Percentiles rank a stretch among this genome's conserved stretches.
phyloP scores from a whole-genome alignment of 2,329 filamentous ascomycete genomes.

The Colletotrichum endophyticum region DNA sequence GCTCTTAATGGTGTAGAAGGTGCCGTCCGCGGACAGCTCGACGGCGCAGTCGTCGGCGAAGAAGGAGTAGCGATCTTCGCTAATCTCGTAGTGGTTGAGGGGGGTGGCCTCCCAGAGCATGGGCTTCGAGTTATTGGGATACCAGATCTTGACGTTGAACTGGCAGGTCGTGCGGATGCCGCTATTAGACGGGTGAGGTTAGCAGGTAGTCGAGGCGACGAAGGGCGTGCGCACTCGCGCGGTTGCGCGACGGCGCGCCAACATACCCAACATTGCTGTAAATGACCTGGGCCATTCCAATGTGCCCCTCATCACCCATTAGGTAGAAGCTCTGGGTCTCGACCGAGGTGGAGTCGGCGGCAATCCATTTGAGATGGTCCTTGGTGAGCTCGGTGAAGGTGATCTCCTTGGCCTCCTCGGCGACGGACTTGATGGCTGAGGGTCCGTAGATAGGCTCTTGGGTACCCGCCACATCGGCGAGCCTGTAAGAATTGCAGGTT shows the following conservation, averaged over 20 bases:
- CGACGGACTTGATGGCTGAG: constrained; percentile 83
- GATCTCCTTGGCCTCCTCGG: constrained; percentile 76
- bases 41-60: constrained; percentile 86
- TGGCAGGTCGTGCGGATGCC: constrained; percentile 90
- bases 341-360: constrained; percentile 83
- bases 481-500: constrained; percentile 42
- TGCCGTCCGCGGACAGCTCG: constrained; percentile 85
- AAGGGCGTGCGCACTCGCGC: neutral
- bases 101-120: constrained; percentile 85
- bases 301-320: constrained; percentile 75
- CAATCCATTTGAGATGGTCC: constrained; percentile 82
- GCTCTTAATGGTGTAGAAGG: constrained; percentile 87
- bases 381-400: constrained; percentile 82
- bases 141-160: constrained; percentile 94
- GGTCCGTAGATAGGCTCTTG: constrained; percentile 96
- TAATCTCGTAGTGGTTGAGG: constrained; percentile 81
- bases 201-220: neutral
- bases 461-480: constrained; percentile 87
- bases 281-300: constrained; percentile 88
- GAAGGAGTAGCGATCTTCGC: constrained; percentile 81
- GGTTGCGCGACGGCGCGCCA: neutral
- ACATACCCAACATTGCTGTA: constrained; percentile 95
- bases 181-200: constrained; percentile 48
- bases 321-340: constrained; percentile 97
- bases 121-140: constrained; percentile 72